These are phyloP conservation scores for Irpex sp. DNA, from an alignment of 1,284 basidiomycete genomes.

Conservation along the genomic window DNA sequence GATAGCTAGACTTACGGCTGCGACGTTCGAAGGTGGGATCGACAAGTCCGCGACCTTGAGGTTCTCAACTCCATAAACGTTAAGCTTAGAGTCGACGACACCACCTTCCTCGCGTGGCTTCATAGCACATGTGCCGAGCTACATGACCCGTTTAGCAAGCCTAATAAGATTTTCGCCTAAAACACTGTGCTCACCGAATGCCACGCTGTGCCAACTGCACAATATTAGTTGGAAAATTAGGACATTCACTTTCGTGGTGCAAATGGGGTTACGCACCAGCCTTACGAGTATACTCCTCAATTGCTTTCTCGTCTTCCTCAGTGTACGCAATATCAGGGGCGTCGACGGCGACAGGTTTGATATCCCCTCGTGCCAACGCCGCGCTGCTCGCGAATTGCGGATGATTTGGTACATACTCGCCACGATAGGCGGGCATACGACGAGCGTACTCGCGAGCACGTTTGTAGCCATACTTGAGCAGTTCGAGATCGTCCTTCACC, in stretches of 20 bases:
- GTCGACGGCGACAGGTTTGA: slow-evolving; percentile 5
- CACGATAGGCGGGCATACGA: slow-evolving; percentile 25
- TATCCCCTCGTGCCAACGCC: slow-evolving; percentile 6
- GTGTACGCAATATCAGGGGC: slow-evolving; percentile 19
- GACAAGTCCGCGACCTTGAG: slow-evolving; percentile 15
- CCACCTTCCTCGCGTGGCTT: slow-evolving; percentile 48
- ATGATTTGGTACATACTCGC: slow-evolving; percentile 20
- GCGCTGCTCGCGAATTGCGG: slow-evolving; percentile 23
- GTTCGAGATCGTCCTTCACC: slow-evolving; percentile 12
- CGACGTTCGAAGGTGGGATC: slow-evolving; percentile 14
- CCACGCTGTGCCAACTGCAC: slow-evolving; percentile 35
- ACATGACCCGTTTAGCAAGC: background rate
- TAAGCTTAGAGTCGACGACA: slow-evolving; percentile 55
- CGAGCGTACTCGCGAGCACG: slow-evolving; percentile 22
- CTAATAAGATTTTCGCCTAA: background rate
- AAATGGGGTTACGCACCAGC: slow-evolving; percentile 5
- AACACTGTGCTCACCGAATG: slow-evolving; percentile 41
- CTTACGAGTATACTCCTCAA: slow-evolving; percentile 14
- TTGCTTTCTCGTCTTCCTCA: slow-evolving; percentile 20
- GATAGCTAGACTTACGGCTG: slow-evolving; percentile 5
- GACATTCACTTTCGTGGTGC: background rate
- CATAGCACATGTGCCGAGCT: slow-evolving; percentile 65
- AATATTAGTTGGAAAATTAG: background rate
- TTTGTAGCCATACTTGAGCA: slow-evolving; percentile 24
- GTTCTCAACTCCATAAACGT: slow-evolving; percentile 50